A percentile compares a stretch with the other conserved stretches of the same genome.
These are phyloP conservation scores for Epichloe elymi DNA, from an alignment of 2,329 filamentous ascomycete species.

Conservation along the genomic window DNA sequence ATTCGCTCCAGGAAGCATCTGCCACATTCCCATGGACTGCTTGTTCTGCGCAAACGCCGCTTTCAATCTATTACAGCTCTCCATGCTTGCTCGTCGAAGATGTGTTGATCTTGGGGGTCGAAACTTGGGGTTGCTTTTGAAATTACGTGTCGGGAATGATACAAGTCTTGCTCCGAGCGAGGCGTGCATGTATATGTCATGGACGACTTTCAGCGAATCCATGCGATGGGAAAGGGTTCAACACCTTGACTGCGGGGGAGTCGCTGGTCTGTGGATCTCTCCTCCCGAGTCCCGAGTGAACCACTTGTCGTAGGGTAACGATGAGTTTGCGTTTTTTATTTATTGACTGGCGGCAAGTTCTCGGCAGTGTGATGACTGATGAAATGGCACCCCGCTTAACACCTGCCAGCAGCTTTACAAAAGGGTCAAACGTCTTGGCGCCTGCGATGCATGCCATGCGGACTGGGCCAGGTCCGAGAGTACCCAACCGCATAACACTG, in stretches of 20 bases:
- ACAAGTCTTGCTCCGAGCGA: neutral
- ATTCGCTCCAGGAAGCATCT: constrained; percentile 49
- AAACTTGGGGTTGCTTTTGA: neutral
- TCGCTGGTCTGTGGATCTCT: neutral
- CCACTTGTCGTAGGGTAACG: too few species aligned
- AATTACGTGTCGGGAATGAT: neutral
- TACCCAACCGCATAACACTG: too few species aligned
- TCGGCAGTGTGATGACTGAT: too few species aligned
- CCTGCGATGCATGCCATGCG: too few species aligned
- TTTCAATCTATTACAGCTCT: constrained; percentile 34
- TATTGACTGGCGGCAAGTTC: too few species aligned
- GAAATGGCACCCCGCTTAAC: too few species aligned
- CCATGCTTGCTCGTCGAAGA: constrained; percentile 18
- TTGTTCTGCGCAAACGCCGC: constrained; percentile 34
- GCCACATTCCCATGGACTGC: constrained; percentile 45
- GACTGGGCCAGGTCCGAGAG: too few species aligned
- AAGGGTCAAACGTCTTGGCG: too few species aligned
- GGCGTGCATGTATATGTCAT: neutral
- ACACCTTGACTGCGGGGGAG: neutral
- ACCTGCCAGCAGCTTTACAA: too few species aligned
- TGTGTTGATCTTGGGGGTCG: neutral
- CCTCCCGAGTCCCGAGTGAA: too few species aligned
- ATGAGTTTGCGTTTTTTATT: too few species aligned
- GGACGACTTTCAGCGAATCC: neutral
- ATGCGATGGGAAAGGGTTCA: neutral